Conservation (phyloP, 306 rosid species). For the Lotus japonicus region DNA sequence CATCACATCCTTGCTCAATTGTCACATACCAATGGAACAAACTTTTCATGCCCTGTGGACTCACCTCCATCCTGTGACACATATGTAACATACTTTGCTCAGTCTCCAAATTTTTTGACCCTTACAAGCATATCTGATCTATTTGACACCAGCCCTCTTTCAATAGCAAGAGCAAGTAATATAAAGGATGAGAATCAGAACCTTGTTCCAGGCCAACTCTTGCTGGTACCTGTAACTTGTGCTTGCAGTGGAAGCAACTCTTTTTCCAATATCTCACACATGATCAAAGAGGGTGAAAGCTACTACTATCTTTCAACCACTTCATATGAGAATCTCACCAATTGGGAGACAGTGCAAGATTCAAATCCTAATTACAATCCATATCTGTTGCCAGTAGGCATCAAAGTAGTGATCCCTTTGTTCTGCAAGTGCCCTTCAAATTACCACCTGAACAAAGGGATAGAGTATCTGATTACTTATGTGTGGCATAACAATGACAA, state of each 20-base stretch:
- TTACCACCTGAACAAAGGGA: slow-evolving; percentile 7
- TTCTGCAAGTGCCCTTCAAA: slow-evolving; percentile 55
- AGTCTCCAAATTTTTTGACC: slow-evolving; percentile 33
- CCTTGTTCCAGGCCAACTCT: slow-evolving; percentile 41
- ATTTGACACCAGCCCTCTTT: slow-evolving; percentile 36
- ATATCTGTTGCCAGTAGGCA: slow-evolving; percentile 28
- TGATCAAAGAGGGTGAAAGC: slow-evolving; percentile 43
- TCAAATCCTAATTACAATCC: slow-evolving; percentile 28
- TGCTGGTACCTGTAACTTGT: slow-evolving; percentile 53
- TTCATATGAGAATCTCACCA: slow-evolving; percentile 46
- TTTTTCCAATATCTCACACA: slow-evolving; percentile 42
- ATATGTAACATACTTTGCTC: slow-evolving; percentile 48
- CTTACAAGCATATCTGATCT: slow-evolving; percentile 38
- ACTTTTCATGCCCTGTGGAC: slow-evolving; percentile 36
- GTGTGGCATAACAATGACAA: slow-evolving; percentile 53
- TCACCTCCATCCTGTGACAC: slow-evolving; percentile 35
- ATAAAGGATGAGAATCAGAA: background rate
- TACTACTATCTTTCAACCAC: slow-evolving; percentile 36
- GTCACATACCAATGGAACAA: slow-evolving; percentile 16
- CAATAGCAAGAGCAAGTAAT: slow-evolving; percentile 50
- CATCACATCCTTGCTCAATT: slow-evolving; percentile 20
- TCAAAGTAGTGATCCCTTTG: slow-evolving; percentile 45
- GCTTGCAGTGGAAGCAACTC: slow-evolving; percentile 41
- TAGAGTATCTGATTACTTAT: slow-evolving; percentile 38
- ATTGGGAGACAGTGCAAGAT: slow-evolving; percentile 30